Base-by-base conservation (phyloP, 371 early-diverging fungal species). In the Blyttiomyces sp. region DNA sequence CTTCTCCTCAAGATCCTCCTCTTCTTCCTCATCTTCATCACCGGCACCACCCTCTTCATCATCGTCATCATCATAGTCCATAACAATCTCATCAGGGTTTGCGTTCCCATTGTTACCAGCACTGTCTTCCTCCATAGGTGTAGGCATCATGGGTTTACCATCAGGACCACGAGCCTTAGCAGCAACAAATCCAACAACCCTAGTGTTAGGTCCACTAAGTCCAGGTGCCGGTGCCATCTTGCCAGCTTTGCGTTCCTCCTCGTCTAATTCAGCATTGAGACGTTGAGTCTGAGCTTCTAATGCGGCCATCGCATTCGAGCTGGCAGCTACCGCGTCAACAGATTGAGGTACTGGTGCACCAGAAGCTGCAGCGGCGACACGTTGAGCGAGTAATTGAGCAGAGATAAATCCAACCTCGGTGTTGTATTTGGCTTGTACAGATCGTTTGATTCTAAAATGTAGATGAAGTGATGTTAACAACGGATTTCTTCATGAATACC, bases 371-470 rank as follows among this genome's bases (percentile, higher is more conserved):
- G 49, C 66, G 4, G 56, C 55, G 17, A 55, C 67, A 19, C 67
- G 42, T 42, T 67, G 67, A 0, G 75, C 73, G 2, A 83, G 65
- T 11, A 80, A 54, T 56, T 80, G 83, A 2, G 70, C 64, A 0
- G 77, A 71, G 23, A 83, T 74, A 60, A 76, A 75, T 28, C 63
- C 51, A 52, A 79, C 77, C 44, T 92, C 91, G 5, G 89, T 87
- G 59, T 86, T 88, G 75, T 74, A 89, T 45, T 85, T 81, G 28
- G 90, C 88, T 66, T 89, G 88, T 1, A 90, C 90, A 34, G 83
- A 79, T n/a, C 98, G 89, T 72, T 95, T 94, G 63, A 96, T 88
- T 31, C 98, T 75, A 58, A 5, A 35, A n/a, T 5, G 7, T 21
- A 28, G 9, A 57, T 19, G 31, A 39, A n/a, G 5, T 19, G 50